Conservation (phyloP, 2,329 filamentous ascomycete species). For the Gremmenia infestans region DNA sequence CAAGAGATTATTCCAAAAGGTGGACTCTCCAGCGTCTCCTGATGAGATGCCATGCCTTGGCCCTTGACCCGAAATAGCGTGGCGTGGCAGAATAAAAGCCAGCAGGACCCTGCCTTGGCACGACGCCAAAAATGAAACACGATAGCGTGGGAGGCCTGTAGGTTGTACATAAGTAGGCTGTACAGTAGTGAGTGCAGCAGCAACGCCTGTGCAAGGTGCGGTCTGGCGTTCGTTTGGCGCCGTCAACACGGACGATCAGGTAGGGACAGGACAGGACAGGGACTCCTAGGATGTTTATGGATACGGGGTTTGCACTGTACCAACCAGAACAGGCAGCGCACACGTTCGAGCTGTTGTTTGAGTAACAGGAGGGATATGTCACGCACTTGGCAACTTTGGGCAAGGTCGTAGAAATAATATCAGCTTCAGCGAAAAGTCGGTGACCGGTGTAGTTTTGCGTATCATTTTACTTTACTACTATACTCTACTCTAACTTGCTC, state of each 20-base stretch:
- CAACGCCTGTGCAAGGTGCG: no score
- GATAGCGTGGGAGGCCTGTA: constrained; percentile 30
- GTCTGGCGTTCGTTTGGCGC: constrained; percentile 9
- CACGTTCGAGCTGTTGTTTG: no score
- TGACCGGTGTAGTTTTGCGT: neutral
- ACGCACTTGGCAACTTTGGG: neutral
- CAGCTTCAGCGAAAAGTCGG: neutral
- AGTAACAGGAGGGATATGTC: no score
- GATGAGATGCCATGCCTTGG: neutral
- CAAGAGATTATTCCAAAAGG: neutral
- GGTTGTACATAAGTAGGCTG: no score
- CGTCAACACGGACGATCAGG: constrained; percentile 10
- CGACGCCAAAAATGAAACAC: constrained; percentile 29
- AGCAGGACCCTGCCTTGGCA: neutral
- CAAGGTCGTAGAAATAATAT: neutral
- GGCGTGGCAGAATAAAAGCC: neutral
- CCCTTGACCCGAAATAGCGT: neutral
- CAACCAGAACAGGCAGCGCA: no score
- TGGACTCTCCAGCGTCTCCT: neutral
- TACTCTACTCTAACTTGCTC: no score
- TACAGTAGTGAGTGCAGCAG: constrained; percentile 6
- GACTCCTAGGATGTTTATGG: no score
- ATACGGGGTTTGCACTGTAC: no score
- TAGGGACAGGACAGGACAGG: no score
- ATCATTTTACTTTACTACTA: neutral